Base-by-base conservation (phyloP, 768 basidiomycete genomes). In the Ephemerocybe angulata region DNA sequence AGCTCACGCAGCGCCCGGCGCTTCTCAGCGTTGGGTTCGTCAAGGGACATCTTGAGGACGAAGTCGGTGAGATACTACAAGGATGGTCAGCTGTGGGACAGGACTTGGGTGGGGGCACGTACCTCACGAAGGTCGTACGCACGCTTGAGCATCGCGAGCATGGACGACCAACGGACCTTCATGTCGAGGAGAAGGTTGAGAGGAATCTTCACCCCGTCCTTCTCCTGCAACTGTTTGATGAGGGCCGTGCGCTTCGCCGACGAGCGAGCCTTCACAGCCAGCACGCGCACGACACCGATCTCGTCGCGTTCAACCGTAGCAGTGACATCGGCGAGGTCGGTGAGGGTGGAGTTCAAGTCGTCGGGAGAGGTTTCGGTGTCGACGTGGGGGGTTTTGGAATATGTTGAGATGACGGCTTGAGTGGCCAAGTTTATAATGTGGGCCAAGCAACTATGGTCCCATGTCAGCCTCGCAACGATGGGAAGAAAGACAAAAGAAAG, bases 161-260 rank as follows among this genome's bases (percentile, higher is more conserved):
- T 71, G n/a, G 69, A 71, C 2, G 62, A 65, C 70, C 70, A 72
- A 3, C 57, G 55, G 27, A 70, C 62, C 12, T 56, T 58, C 68
- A 70, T 70, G 29, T 70, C 65, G 27, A 69, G 50, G 13, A 70
- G 48, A 11, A 69, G 61, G 27, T 15, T 62, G 58, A 2, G 56
- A 12, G 3, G 55, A 56, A 3, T 19, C 29, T 25, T 33, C 27
- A 29, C 24, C 17, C 27, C 48, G 12, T 21, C 55, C n/a, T 50
- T 50, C 0, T 6, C 22, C 27, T 66, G 65, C 44, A 69, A 48
- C 2, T 48, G 48, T 4, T 43, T 40, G 38, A 63, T 64, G 13
- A 60, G 31, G 38, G 62, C 59, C 47, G 67, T 67, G 1, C 61
- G 54, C 53, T 68, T 54, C 1, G 61, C 41, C 3, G 65, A 70